Evolutionary conservation across 148 eudicot genomes (phyloP), one percentile per base, ranked within the genome.

Genomic region (Chenopodium formosanum): DNA sequence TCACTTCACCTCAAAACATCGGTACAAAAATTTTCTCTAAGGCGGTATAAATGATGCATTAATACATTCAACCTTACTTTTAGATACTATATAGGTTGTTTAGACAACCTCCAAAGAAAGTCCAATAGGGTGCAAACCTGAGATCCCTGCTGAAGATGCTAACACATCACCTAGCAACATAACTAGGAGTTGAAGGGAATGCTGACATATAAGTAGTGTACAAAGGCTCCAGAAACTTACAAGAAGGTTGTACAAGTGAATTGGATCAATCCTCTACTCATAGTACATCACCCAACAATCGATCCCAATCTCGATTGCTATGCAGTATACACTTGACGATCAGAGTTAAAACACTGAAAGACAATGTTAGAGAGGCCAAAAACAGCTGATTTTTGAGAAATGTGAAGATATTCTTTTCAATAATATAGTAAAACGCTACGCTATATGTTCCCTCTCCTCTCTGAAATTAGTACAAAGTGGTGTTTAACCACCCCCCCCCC

Each of bases 401-500:
- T 68, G 79, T 68, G 77, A 73, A 56, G 71, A 63, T 40, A 40
- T 40, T 71, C 74, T 70, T 80, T 81, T 82, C 32, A 78, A 23
- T 64, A 53, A 76, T 81, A 79, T 76, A 63, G 82, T 84, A 73
- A 76, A 77, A 73, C 86, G 67, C 79, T 84, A 73, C 56, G 81
- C 86, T 84, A 58, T 84, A 81, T 81, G 68, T 78, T 71, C 79
- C 78, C 78, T 74, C 81, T 82, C 66, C 60, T 74, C 79, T 68
- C 77, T 73, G 79, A 78, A 84, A 81, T 66, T 67, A 81, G 84
- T 81, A 84, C 86, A 84, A 56, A 69, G 77, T 64, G 78, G 72
- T 32, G 74, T 37, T 17, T 9, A 4, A 4, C 3, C 14, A 32
- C 56, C 29, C 0, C 75, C 58, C 34, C 0, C 16, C 37, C 76